Conservation (phyloP, 768 basidiomycete genomes). For the Lactifluus rugatus region DNA sequence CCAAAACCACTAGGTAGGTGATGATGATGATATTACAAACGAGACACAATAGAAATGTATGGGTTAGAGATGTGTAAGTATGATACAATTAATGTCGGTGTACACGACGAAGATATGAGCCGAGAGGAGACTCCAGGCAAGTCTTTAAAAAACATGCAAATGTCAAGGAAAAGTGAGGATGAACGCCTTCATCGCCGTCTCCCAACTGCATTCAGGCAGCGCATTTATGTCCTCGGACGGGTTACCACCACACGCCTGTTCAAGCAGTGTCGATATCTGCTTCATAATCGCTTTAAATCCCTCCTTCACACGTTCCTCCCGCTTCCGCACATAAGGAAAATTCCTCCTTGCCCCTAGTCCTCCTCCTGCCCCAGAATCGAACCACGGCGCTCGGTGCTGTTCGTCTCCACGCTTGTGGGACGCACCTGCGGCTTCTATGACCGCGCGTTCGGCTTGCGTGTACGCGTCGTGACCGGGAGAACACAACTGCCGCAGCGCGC, state of each 20-base stretch:
- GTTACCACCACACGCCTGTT: constrained; percentile 35
- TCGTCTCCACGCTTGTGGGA: neutral
- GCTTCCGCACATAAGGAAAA: constrained; percentile 15
- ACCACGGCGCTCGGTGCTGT: constrained; percentile 7
- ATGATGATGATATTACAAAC: neutral
- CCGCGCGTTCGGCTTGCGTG: constrained; percentile 32
- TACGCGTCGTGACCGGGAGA: constrained; percentile 35
- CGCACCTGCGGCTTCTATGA: constrained; percentile 31
- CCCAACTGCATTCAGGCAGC: constrained; percentile 51
- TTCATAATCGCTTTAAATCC: constrained; percentile 29
- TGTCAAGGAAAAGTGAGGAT: constrained; percentile 55
- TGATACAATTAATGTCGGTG: neutral
- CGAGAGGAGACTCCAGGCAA: no score
- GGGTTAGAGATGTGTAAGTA: constrained; percentile 2
- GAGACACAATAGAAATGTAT: neutral
- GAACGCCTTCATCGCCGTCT: constrained; percentile 45
- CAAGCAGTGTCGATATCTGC: constrained; percentile 26
- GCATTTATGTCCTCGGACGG: constrained; percentile 27
- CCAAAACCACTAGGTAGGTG: neutral
- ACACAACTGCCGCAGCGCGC: constrained; percentile 28
- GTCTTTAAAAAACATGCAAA: no score
- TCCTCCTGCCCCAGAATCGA: constrained; percentile 4
- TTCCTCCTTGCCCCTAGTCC: neutral
- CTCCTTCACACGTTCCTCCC: constrained; percentile 20
- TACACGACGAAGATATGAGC: neutral